Percentiles rank a stretch among this genome's conserved stretches.
phyloP scores from a whole-genome alignment of 306 rosid species.

The Vicia sativa region DNA sequence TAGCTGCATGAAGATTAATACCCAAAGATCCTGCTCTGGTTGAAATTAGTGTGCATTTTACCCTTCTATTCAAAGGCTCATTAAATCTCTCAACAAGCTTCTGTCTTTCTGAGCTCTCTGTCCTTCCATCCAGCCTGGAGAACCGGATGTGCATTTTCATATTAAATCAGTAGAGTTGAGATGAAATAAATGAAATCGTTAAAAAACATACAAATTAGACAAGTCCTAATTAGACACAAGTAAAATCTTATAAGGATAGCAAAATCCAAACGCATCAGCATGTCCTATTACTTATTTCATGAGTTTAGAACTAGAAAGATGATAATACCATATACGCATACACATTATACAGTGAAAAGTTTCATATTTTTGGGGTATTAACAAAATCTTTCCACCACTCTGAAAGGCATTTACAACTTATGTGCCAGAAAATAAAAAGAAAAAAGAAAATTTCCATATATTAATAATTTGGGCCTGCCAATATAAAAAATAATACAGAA shows the following conservation, averaged over 20 bases:
- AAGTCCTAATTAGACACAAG: slow-evolving; percentile 25
- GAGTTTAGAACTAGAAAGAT: not conserved
- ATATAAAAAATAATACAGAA: slow-evolving; percentile 16
- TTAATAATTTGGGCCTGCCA: slow-evolving; percentile 21
- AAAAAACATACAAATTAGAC: slow-evolving; percentile 13
- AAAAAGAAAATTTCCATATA: slow-evolving; percentile 3
- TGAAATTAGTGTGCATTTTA: slow-evolving; percentile 88
- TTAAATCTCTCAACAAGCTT: slow-evolving; percentile 89
- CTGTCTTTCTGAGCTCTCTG: slow-evolving; percentile 95
- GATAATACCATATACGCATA: slow-evolving; percentile 12
- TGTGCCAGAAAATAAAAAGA: not conserved
- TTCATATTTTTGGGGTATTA: slow-evolving; percentile 13
- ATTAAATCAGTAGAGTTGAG: slow-evolving; percentile 1
- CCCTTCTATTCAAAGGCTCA: slow-evolving; percentile 80
- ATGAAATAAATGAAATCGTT: slow-evolving; percentile 27
- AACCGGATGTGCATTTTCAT: slow-evolving; percentile 19
- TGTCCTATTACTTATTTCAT: not conserved
- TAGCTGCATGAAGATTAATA: slow-evolving; percentile 96
- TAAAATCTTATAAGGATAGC: not conserved
- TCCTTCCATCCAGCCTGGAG: slow-evolving; percentile 94
- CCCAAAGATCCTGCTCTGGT: slow-evolving; percentile 98
- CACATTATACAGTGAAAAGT: not conserved
- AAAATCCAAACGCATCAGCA: slow-evolving; percentile 5
- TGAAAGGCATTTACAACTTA: slow-evolving; percentile 13
- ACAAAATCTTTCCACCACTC: slow-evolving; percentile 26